These are phyloP conservation scores for Coemansia sp. DNA, from an alignment of 192 early-diverging fungal species.

Conservation along the genomic window DNA sequence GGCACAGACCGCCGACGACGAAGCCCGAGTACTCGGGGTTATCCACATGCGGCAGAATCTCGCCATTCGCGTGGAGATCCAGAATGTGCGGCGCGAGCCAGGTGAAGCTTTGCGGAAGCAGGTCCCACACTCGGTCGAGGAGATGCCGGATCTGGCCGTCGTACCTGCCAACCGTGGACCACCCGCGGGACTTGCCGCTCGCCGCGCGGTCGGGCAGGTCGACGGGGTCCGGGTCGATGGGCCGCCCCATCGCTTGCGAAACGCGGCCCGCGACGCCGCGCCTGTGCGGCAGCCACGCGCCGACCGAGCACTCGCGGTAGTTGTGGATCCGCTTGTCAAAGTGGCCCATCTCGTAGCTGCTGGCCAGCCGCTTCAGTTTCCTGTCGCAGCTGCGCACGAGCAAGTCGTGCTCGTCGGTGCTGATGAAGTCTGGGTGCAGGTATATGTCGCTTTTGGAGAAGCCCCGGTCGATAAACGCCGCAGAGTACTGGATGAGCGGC, in stretches of 20 bases:
- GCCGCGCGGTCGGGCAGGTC: constrained; percentile 35
- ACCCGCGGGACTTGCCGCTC: constrained; percentile 32
- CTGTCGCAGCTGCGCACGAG: constrained; percentile 44
- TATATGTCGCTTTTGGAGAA: constrained; percentile 32
- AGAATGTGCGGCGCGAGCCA: constrained; percentile 81
- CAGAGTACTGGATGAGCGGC: constrained; percentile 26
- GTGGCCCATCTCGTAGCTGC: constrained; percentile 67
- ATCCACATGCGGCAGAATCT: constrained; percentile 81
- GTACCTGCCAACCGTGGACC: constrained; percentile 48
- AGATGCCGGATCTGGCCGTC: constrained; percentile 54
- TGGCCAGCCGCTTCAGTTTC: constrained; percentile 55
- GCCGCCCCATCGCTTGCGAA: constrained; percentile 20
- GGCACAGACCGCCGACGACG: constrained; percentile 71
- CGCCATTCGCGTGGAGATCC: constrained; percentile 68
- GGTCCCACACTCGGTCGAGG: constrained; percentile 56
- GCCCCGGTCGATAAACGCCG: constrained; percentile 16
- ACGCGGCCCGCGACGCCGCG: constrained; percentile 26
- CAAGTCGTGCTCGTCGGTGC: constrained; percentile 36
- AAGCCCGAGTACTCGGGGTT: constrained; percentile 75
- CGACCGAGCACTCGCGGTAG: constrained; percentile 69
- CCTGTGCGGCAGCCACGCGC: constrained; percentile 57
- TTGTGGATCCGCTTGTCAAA: constrained; percentile 76
- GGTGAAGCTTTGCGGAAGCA: constrained; percentile 55
- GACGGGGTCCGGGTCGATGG: constrained; percentile 27
- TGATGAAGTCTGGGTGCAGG: constrained; percentile 44